phyloP scores from a whole-genome alignment of 345 rosid species.

The Acer negundo region DNA sequence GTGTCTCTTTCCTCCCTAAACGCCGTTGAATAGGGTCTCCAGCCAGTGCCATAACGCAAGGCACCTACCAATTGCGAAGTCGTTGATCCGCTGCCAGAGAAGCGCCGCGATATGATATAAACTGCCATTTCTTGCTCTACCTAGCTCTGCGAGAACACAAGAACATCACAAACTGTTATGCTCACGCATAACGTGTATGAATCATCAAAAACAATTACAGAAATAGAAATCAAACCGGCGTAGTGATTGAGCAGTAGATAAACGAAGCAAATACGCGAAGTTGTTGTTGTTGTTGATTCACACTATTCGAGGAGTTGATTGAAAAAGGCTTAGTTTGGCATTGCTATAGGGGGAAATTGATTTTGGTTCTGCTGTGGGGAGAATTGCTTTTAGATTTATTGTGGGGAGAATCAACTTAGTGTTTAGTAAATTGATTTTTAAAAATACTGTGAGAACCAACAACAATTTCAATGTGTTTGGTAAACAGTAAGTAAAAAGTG shows the following conservation, averaged over 20 bases:
- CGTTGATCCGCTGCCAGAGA: constrained; percentile 44
- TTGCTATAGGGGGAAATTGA: too few relatives aligned
- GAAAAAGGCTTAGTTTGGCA: not conserved
- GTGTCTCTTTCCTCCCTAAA: constrained; percentile 93
- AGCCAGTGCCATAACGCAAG: constrained; percentile 47
- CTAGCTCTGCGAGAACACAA: not conserved
- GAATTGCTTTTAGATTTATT: too few relatives aligned
- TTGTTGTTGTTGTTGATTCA: not conserved
- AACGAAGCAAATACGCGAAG: not conserved
- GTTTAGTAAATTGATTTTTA: too few relatives aligned
- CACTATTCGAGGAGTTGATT: constrained; percentile 3
- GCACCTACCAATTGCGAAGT: constrained; percentile 32
- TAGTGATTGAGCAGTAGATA: not conserved
- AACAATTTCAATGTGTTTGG: too few relatives aligned
- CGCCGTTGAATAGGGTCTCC: constrained; percentile 58
- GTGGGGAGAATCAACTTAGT: too few relatives aligned
- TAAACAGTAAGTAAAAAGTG: too few relatives aligned
- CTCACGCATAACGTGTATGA: not conserved
- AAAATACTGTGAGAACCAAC: too few relatives aligned
- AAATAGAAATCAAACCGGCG: not conserved
- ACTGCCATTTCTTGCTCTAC: constrained; percentile 53
- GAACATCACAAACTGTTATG: not conserved
- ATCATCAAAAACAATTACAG: not conserved
- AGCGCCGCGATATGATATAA: constrained; percentile 57
- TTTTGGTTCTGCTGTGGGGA: too few relatives aligned